These are phyloP conservation scores for Hysterium pulicare DNA, from an alignment of 2,329 filamentous ascomycete genomes.

Conservation along the genomic window DNA sequence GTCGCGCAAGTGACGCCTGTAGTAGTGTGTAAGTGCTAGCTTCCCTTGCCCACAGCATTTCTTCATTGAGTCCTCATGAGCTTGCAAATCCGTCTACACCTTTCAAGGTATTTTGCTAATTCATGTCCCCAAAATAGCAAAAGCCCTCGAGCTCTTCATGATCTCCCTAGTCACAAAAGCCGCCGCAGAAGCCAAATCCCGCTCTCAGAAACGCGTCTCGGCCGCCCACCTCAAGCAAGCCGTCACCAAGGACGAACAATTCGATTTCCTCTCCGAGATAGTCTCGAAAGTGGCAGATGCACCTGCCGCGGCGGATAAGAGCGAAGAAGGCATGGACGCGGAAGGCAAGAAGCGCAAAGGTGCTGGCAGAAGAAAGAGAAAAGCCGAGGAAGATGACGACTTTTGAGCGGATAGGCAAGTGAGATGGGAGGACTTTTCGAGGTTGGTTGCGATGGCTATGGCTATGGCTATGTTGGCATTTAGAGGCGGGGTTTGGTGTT, in stretches of 20 bases:
- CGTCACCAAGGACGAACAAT: constrained; percentile 82
- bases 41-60: too few relatives aligned
- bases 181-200: constrained; percentile 75
- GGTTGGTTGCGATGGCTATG: too few relatives aligned
- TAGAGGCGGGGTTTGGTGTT: too few relatives aligned
- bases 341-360: constrained; percentile 47
- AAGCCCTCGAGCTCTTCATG: constrained; percentile 97
- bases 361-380: constrained; percentile 32
- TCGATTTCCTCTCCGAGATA: constrained; percentile 91
- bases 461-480: too few relatives aligned
- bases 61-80: neutral
- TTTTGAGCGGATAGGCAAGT: constrained; percentile 18
- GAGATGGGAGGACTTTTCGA: too few relatives aligned
- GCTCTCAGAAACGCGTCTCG: constrained; percentile 84
- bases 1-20: constrained; percentile 97
- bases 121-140: constrained; percentile 52
- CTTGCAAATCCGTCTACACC: neutral
- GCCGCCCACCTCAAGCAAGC: constrained; percentile 89
- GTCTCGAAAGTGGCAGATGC: constrained; percentile 77
- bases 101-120: neutral
- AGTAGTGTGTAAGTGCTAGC: constrained; percentile 67
- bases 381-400: constrained; percentile 37
- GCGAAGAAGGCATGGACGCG: constrained; percentile 42
- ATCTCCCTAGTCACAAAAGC: constrained; percentile 87
- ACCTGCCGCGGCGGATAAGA: constrained; percentile 43